Conservation (phyloP, 176 grass and related monocot species). For the Musa beccarii region DNA sequence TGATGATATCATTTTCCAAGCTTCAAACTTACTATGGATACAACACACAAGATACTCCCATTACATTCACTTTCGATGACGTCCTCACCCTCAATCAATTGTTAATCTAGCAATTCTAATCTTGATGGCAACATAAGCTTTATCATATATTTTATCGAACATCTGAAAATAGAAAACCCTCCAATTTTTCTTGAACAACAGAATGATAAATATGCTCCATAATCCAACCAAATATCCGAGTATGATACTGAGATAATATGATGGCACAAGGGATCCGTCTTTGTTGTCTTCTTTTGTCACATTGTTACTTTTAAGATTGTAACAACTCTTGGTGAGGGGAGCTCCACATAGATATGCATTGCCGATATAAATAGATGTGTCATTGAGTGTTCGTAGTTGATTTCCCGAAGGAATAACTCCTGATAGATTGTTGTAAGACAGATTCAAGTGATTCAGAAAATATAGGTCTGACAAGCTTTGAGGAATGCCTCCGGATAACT, state of each 20-base stretch:
- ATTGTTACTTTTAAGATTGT: background rate
- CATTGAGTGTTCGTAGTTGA: slow-evolving; percentile 5
- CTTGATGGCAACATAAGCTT: background rate
- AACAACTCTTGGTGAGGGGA: slow-evolving; percentile 1
- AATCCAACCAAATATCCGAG: background rate
- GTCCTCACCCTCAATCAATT: no score
- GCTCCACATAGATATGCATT: slow-evolving; percentile 21
- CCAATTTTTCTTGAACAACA: background rate
- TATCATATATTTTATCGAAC: background rate
- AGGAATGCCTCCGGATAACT: slow-evolving; percentile 1
- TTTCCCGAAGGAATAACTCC: background rate
- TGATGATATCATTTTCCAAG: no score
- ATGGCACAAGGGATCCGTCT: background rate
- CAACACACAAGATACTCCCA: no score
- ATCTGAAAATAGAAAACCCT: background rate
- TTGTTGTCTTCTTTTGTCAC: background rate
- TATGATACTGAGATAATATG: background rate
- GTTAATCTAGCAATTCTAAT: background rate
- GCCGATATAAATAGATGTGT: slow-evolving; percentile 4
- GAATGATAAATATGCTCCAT: slow-evolving; percentile 3
- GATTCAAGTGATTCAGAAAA: background rate
- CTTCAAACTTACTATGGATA: no score
- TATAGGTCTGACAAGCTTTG: background rate
- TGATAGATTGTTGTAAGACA: background rate
- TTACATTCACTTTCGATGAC: no score